Evolutionary conservation across 495 filamentous ascomycete genomes (phyloP).

Genomic region (Tuber magnatum): DNA sequence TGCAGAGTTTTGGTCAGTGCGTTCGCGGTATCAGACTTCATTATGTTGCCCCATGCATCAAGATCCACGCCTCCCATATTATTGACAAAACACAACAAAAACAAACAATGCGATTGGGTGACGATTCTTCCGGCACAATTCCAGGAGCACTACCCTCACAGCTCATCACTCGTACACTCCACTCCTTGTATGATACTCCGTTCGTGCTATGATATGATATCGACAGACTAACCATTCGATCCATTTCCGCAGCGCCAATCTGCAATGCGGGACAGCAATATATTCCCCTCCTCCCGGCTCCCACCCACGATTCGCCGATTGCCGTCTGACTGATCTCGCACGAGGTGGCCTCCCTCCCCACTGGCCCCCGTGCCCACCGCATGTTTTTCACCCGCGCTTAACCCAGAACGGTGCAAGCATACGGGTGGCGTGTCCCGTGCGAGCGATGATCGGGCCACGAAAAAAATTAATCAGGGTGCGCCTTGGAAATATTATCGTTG

Average conservation of each 20-base stretch:
- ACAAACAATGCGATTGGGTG: background rate
- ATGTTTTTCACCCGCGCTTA: background rate
- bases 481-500: background rate
- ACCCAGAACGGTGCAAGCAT: background rate
- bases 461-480: background rate
- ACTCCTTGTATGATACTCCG: background rate
- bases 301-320: background rate
- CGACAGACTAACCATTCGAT: background rate
- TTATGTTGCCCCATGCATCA: background rate
- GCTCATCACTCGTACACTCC: background rate
- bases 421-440: background rate
- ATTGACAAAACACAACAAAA: background rate
- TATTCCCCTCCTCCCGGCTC: background rate
- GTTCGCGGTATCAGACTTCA: background rate
- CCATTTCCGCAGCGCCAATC: background rate
- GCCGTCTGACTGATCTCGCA: background rate
- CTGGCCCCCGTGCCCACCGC: background rate
- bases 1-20: background rate
- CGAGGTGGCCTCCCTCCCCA: background rate
- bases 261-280: background rate
- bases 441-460: background rate
- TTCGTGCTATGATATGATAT: background rate
- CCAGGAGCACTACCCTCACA: background rate
- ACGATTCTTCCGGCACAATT: background rate
- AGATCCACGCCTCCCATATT: background rate